A percentile compares a stretch with the other conserved stretches of the same genome.
Conservation (phyloP, 208 protist species). For the Leishmania martiniquensis region DNA sequence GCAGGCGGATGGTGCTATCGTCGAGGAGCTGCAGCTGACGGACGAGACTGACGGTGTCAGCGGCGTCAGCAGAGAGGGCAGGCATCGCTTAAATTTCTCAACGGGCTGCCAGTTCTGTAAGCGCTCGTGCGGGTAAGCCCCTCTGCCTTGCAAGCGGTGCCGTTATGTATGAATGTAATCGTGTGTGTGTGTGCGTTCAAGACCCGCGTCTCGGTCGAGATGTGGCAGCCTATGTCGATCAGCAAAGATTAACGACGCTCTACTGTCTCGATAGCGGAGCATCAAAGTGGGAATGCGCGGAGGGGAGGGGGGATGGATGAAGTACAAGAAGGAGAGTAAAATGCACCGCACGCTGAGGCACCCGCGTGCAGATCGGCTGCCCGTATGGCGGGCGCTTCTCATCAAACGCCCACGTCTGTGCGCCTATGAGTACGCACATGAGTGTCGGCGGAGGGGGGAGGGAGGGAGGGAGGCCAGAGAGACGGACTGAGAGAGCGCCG, state of each 20-base stretch:
- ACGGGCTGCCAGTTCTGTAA: not conserved
- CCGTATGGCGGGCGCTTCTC: not conserved
- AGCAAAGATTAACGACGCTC: not conserved
- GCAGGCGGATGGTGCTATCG: constrained; percentile 52
- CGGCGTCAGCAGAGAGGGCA: constrained; percentile 61
- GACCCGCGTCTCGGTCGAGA: not conserved
- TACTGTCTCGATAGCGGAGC: not conserved
- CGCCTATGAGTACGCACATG: too few species aligned
- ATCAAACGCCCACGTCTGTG: too few species aligned
- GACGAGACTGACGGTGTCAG: constrained; percentile 66
- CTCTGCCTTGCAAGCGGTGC: not conserved
- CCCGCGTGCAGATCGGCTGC: not conserved
- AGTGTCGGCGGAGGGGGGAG: not conserved
- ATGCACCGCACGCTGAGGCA: not conserved
- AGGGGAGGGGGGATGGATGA: not conserved
- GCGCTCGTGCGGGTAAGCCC: not conserved
- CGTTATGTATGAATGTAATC: not conserved
- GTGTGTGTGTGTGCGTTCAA: not conserved
- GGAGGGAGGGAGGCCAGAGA: not conserved
- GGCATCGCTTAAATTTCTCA: constrained; percentile 46
- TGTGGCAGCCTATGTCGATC: not conserved
- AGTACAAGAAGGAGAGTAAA: not conserved
- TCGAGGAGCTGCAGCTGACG: constrained; percentile 70
- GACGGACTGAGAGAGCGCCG: not conserved
- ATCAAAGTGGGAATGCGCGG: not conserved